Evolutionary conservation across 2,329 filamentous ascomycete genomes (phyloP).

Genomic region (Podosphaera xanthii): DNA sequence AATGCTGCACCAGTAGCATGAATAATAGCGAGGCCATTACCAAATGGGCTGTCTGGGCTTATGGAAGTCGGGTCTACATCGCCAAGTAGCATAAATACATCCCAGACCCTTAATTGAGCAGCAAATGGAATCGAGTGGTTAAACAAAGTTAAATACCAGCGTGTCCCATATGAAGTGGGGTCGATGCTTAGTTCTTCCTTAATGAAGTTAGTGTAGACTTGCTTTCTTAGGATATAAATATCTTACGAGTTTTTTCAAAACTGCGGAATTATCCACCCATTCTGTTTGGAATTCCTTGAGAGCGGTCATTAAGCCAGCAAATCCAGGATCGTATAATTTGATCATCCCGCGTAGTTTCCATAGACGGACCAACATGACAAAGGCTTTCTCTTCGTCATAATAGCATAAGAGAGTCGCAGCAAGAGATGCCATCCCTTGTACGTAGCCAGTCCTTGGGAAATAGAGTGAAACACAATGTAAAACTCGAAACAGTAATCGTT

Average conservation of each 20-base stretch:
- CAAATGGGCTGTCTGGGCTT: conserved; percentile 21
- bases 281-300: conserved; percentile 63
- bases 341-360: conserved; percentile 79
- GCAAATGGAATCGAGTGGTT: conserved; percentile 90
- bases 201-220: conserved; percentile 3
- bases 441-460: conserved; percentile 78
- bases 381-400: conserved; percentile 83
- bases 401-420: conserved; percentile 87
- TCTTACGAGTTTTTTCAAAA: conserved; percentile 60
- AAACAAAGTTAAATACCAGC: conserved; percentile 95
- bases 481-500: conserved; percentile 77
- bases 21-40: conserved; percentile 58
- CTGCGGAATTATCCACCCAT: conserved; percentile 60
- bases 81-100: conserved; percentile 87
- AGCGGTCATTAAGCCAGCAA: conserved; percentile 67
- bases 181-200: conserved; percentile 59
- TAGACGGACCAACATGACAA: conserved; percentile 88
- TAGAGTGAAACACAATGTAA: conserved; percentile 81
- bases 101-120: conserved; percentile 88
- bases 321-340: conserved; percentile 62
- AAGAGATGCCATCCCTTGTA: conserved; percentile 90
- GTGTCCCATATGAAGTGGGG: conserved; percentile 78
- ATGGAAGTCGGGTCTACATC: conserved; percentile 30
- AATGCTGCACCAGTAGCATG: conserved; percentile 79
- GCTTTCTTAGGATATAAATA: background rate